phyloP scores from a whole-genome alignment of 2,329 filamentous ascomycete genomes.

The Ophiostoma sp. region DNA sequence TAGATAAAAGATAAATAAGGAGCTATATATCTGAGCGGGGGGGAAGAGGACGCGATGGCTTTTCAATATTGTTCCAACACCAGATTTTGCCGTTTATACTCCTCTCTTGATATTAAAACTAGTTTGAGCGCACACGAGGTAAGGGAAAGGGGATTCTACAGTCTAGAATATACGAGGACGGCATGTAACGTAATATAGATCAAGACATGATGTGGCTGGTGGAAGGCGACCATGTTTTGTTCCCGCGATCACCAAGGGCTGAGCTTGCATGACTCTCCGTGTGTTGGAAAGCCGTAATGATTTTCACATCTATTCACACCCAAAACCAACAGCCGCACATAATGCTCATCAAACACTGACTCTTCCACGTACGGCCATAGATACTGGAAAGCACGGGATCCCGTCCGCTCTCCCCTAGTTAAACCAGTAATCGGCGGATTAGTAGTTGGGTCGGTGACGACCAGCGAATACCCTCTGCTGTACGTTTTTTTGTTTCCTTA shows the following conservation, averaged over 20 bases:
- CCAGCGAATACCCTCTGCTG: slow-evolving; percentile 6
- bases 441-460: slow-evolving; percentile 6
- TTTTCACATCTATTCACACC: background rate
- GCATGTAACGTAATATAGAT: background rate
- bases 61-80: too few species aligned
- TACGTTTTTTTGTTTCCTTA: background rate
- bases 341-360: background rate
- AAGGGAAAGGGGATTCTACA: background rate
- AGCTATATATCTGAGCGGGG: too few species aligned
- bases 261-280: slow-evolving; percentile 1
- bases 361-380: background rate
- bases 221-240: background rate
- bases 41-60: too few species aligned
- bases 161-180: background rate
- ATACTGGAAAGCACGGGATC: slow-evolving; percentile 6
- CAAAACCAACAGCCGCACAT: background rate
- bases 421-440: slow-evolving; percentile 6
- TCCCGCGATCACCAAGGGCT: background rate
- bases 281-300: too few species aligned
- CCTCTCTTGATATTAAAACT: too few species aligned
- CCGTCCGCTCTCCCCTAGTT: slow-evolving; percentile 6
- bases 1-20: too few species aligned
- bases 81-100: too few species aligned
- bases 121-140: too few species aligned
- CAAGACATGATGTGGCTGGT: background rate